Conservation (phyloP, 306 rosid species). For the Cyclanthera cordifolia region DNA sequence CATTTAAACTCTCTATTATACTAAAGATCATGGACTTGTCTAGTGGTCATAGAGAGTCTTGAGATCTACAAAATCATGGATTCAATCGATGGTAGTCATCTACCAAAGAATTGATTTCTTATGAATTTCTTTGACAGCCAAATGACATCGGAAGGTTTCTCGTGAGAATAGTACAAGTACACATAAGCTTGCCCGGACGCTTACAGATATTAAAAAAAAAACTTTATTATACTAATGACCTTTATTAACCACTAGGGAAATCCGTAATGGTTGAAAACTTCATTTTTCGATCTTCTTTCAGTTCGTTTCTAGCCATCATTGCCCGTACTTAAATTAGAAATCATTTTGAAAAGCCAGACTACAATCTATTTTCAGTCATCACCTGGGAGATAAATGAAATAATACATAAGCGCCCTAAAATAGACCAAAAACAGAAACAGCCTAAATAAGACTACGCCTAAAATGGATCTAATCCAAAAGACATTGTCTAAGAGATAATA, state of each 20-base stretch:
- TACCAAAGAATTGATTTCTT: too few species aligned
- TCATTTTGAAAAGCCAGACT: not conserved
- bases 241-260: not conserved
- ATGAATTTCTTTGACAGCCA: too few species aligned
- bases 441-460: not conserved
- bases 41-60: too few species aligned
- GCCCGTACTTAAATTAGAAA: not conserved
- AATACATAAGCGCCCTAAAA: not conserved
- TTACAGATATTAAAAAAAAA: too few species aligned
- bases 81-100: too few species aligned
- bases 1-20: not conserved
- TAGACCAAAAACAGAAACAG: not conserved
- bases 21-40: too few species aligned
- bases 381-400: not conserved
- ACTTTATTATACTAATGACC: not conserved
- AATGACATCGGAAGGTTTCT: too few species aligned
- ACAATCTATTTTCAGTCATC: not conserved
- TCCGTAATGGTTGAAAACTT: too few species aligned
- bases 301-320: not conserved
- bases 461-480: not conserved
- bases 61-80: too few species aligned
- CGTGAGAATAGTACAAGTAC: too few species aligned
- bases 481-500: not conserved
- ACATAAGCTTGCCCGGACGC: too few species aligned
- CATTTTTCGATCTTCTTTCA: too few species aligned